phyloP scores from a whole-genome alignment of 2,329 filamentous ascomycete species.

The Pseudogymnoascus pannorum region DNA sequence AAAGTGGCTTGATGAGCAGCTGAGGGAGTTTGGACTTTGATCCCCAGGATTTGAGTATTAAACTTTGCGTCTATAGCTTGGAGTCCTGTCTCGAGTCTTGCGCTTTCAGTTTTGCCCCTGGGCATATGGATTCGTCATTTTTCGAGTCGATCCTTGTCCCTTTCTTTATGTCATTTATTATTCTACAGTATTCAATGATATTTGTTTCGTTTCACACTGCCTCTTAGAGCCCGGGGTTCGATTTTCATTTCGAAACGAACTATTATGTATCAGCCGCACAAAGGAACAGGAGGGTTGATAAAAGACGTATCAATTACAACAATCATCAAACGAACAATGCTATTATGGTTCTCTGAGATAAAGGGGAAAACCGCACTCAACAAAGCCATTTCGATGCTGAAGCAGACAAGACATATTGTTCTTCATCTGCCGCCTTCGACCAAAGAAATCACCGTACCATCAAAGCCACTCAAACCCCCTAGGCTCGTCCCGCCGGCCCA shows the following conservation, averaged over 20 bases:
- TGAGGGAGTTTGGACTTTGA: slow-evolving; percentile 38
- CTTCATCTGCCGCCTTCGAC: neutral
- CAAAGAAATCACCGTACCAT: neutral
- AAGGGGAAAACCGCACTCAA: neutral
- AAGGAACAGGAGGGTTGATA: neutral
- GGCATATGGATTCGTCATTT: neutral
- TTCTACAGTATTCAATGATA: neutral
- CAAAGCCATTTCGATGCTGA: neutral
- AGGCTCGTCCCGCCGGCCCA: neutral
- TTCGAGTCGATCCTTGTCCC: neutral
- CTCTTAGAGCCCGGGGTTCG: neutral
- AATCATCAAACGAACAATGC: neutral
- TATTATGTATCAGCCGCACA: neutral
- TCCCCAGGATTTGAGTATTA: neutral
- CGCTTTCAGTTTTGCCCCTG: neutral
- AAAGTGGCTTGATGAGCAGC: slow-evolving; percentile 60
- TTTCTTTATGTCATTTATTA: neutral
- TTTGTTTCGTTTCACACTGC: neutral
- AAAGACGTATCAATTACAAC: neutral
- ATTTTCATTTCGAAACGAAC: neutral
- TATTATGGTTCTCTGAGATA: neutral
- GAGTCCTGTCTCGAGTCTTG: neutral
- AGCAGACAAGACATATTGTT: neutral
- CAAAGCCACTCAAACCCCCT: neutral
- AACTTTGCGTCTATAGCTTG: neutral